These are phyloP conservation scores for Apiospora hydei DNA, from an alignment of 2,329 filamentous ascomycete species.

Conservation along the genomic window DNA sequence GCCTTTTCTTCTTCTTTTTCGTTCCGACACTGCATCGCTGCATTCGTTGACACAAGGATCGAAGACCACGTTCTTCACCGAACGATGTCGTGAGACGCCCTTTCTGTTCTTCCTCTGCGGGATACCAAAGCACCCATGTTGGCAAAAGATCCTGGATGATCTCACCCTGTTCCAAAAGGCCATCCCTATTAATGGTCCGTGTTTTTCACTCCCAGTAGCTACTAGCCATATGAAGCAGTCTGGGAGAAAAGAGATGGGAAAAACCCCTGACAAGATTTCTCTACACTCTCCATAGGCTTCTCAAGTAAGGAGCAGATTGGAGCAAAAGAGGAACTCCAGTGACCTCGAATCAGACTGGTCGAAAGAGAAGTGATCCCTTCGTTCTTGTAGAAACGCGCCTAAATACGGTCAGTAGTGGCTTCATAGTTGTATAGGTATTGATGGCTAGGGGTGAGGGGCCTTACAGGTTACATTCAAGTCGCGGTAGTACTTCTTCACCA, in stretches of 20 bases:
- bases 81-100: not conserved
- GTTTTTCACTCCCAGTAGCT: no score
- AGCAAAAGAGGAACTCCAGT: slow-evolving; percentile 54
- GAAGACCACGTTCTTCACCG: not conserved
- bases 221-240: no score
- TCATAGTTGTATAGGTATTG: not conserved
- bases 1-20: not conserved
- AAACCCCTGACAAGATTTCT: no score
- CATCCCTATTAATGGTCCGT: no score
- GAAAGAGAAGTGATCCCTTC: slow-evolving; percentile 61
- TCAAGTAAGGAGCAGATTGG: slow-evolving; percentile 48
- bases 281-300: not conserved
- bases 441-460: slow-evolving; percentile 38
- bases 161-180: no score
- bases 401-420: not conserved
- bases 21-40: slow-evolving; percentile 28
- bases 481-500: slow-evolving; percentile 60
- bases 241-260: no score
- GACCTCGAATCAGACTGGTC: slow-evolving; percentile 56
- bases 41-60: not conserved
- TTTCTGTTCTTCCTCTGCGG: not conserved
- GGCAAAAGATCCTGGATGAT: not conserved
- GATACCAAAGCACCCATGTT: not conserved
- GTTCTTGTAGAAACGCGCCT: slow-evolving; percentile 51
- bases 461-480: slow-evolving; percentile 64